Base-by-base conservation (phyloP, 768 basidiomycete species). In the Suillus plorans region DNA sequence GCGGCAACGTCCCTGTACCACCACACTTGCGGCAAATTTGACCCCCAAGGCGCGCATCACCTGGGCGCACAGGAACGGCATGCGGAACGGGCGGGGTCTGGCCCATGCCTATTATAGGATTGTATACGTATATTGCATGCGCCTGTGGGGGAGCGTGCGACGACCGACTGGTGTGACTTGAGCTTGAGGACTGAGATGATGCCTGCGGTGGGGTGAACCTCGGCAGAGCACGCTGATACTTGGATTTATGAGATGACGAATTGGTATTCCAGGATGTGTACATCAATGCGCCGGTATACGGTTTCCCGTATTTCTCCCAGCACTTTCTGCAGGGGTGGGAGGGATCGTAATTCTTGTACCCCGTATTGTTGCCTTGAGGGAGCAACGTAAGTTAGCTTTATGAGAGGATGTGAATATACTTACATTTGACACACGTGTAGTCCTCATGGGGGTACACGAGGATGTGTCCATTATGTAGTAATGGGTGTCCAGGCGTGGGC, bases 41-140 rank as follows among this genome's bases (percentile, higher is more conserved):
- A 0, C 92, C 92, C 3, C 91, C 92, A 10, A 93, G 76, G 56
- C 91, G 74, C 25, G 88, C 80, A 73, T 94, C 92, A 3, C 92
- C 92, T 0, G 92, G 84, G 0, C 65, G 66, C 61, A 89, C 71
- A 4, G 88, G 79, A 1, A 82, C 67, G 16, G 85, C 74, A 20
- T 81, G 74, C 0, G 80, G 82, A 20, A 79, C 79, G 1, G 81
- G 79, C 7, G 66, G 59, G 18, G 65, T 64, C 7, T 52, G n/a
- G 3, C 64, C 64, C 60, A 66, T 64, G 6, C 67, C 60, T 31
- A 64, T 63, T 34, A 67, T 20, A 9, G 75, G 77, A 39, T 70
- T 69, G n/a, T 36, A 3, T n/a, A 76, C 74, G 14, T 71, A 76
- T 50, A 69, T 39, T 16, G 22, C 7, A 65, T n/a, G 28, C 6